Percentiles rank a stretch among this genome's conserved stretches.
phyloP scores from a whole-genome alignment of 371 early-diverging fungal species.

The Parasitella parasitica region DNA sequence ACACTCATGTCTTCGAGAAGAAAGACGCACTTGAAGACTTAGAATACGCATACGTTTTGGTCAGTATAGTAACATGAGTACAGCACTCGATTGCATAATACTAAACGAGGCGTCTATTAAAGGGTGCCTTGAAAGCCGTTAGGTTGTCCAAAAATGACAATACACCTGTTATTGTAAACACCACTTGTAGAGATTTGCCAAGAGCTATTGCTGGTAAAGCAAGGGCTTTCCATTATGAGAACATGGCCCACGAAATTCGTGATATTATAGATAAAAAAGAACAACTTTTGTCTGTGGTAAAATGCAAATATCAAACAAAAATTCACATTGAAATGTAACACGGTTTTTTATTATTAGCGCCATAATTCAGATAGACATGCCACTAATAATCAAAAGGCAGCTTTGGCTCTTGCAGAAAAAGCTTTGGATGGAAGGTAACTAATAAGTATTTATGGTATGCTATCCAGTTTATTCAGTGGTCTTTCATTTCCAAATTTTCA shows the following conservation, averaged over 20 bases:
- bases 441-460: no score
- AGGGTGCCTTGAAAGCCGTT: constrained; percentile 12
- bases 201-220: constrained; percentile 6
- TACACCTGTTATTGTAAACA: constrained; percentile 6
- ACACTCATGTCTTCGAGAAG: not conserved
- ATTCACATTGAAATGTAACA: not conserved
- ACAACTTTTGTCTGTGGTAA: constrained; percentile 13
- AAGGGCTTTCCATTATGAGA: not conserved
- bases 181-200: constrained; percentile 16
- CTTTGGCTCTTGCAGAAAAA: constrained; percentile 3
- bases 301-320: not conserved
- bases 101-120: not conserved
- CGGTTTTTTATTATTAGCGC: not conserved
- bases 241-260: not conserved
- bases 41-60: constrained; percentile 14
- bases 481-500: not conserved
- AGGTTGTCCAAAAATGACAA: not conserved
- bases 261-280: not conserved
- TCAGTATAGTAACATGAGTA: constrained; percentile 4
- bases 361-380: constrained; percentile 9
- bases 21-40: constrained; percentile 4
- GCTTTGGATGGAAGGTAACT: not conserved
- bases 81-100: not conserved
- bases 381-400: constrained; percentile 9
- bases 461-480: no score